Evolutionary conservation across 2,329 filamentous ascomycete species (phyloP).

Genomic region (Alternaria ventricosa): DNA sequence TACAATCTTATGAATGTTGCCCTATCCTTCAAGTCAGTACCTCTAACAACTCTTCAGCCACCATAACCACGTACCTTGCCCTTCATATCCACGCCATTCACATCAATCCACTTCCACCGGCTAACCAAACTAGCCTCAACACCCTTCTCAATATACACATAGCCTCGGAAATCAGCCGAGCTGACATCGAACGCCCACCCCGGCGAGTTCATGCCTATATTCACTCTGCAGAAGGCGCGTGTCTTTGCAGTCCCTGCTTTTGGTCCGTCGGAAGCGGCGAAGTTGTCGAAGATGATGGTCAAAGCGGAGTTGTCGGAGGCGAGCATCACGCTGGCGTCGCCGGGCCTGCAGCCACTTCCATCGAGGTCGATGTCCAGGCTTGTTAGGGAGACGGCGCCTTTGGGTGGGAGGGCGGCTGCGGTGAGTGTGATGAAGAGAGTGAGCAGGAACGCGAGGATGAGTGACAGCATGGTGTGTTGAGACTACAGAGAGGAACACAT

Average conservation of each 20-base stretch:
- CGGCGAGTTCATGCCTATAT: slow-evolving; percentile 27
- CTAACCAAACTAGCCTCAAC: slow-evolving; percentile 31
- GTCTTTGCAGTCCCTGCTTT: slow-evolving; percentile 22
- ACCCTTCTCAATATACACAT: slow-evolving; percentile 25
- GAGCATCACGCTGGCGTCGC: slow-evolving; percentile 27
- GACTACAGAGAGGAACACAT: background rate
- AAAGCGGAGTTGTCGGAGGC: slow-evolving; percentile 30
- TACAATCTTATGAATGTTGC: slow-evolving; percentile 33
- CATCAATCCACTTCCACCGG: slow-evolving; percentile 39
- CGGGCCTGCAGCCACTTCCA: slow-evolving; percentile 31
- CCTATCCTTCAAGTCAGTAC: slow-evolving; percentile 9
- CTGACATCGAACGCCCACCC: slow-evolving; percentile 36
- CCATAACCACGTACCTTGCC: slow-evolving; percentile 27
- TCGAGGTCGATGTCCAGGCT: slow-evolving; percentile 29
- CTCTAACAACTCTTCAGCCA: background rate
- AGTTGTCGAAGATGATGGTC: slow-evolving; percentile 35
- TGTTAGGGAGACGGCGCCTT: slow-evolving; percentile 19
- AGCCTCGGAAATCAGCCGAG: slow-evolving; percentile 32
- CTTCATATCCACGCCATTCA: slow-evolving; percentile 25
- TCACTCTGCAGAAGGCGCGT: slow-evolving; percentile 34
- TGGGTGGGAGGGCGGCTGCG: slow-evolving; percentile 8
- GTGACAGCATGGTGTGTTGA: background rate
- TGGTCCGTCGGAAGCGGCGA: slow-evolving; percentile 34
- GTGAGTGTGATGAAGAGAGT: background rate
- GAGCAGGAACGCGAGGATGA: background rate